phyloP scores from a whole-genome alignment of 192 early-diverging fungal genomes.

The Coemansia sp. region DNA sequence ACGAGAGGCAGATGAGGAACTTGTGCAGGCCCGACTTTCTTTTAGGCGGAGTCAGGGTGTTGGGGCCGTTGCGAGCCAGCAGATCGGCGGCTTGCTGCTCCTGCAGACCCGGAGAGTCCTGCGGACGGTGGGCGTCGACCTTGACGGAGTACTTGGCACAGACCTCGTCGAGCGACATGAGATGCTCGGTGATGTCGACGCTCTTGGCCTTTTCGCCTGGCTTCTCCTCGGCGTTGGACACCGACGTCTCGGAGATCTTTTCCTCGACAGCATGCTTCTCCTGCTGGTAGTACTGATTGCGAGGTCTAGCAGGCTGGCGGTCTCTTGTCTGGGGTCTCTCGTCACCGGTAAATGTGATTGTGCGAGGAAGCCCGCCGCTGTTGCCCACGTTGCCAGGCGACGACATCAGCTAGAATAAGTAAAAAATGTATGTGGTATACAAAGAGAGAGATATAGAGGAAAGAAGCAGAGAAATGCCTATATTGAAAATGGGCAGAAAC shows the following conservation, averaged over 20 bases:
- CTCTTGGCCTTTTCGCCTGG: conserved; percentile 24
- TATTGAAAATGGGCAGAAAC: too few species aligned
- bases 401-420: conserved; percentile 11
- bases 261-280: not conserved
- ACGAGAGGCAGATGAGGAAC: conserved; percentile 70
- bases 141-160: conserved; percentile 47
- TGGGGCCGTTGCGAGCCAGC: conserved; percentile 73
- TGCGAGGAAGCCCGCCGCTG: conserved; percentile 14
- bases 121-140: conserved; percentile 61
- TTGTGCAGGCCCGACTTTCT: conserved; percentile 70
- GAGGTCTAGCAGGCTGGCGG: not conserved
- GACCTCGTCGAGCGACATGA: conserved; percentile 58
- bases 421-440: not conserved
- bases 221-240: too few species aligned
- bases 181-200: conserved; percentile 59
- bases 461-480: too few species aligned
- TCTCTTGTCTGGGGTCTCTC: conserved; percentile 6
- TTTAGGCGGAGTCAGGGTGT: conserved; percentile 84
- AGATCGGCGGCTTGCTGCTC: conserved; percentile 60
- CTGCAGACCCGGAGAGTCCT: conserved; percentile 68
- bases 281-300: not conserved
- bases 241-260: too few species aligned
- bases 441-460: not conserved
- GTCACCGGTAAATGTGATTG: conserved; percentile 22
- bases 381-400: not conserved